Percentiles rank a stretch among this genome's conserved stretches.
Conservation (phyloP, 805 yeast genomes). For the Ogataea pignaliae region DNA sequence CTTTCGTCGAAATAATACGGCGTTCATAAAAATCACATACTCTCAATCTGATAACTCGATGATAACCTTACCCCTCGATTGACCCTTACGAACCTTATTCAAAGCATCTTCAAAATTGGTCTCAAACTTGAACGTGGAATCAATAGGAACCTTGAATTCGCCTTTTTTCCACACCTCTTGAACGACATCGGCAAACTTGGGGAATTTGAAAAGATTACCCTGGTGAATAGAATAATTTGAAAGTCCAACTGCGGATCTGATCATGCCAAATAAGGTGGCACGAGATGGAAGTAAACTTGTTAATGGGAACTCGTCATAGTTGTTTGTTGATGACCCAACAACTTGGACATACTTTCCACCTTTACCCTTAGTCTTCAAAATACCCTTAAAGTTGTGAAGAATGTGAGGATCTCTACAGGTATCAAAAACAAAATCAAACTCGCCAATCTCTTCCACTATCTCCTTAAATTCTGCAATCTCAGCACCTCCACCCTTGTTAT, state of each 20-base stretch:
- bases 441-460: constrained; percentile 31
- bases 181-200: constrained; percentile 27
- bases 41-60: constrained; percentile 17
- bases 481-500: constrained; percentile 39
- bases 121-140: constrained; percentile 46
- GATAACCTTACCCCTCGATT: constrained; percentile 68
- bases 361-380: constrained; percentile 42
- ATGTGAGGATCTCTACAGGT: constrained; percentile 57
- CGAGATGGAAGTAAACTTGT: constrained; percentile 23
- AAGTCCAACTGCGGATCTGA: constrained; percentile 13
- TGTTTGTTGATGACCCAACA: constrained; percentile 48
- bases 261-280: constrained; percentile 9
- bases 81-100: constrained; percentile 40
- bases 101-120: constrained; percentile 46
- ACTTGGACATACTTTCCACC: constrained; percentile 50
- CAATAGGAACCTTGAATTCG: constrained; percentile 43
- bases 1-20: no score
- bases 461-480: constrained; percentile 32
- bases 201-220: constrained; percentile 4
- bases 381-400: constrained; percentile 36
- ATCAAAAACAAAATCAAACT: constrained; percentile 62
- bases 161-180: constrained; percentile 43
- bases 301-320: constrained; percentile 28
- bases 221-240: constrained; percentile 7
- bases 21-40: background rate